Evolutionary conservation across 345 rosid genomes (phyloP).

Genomic region (Psidium guajava): DNA sequence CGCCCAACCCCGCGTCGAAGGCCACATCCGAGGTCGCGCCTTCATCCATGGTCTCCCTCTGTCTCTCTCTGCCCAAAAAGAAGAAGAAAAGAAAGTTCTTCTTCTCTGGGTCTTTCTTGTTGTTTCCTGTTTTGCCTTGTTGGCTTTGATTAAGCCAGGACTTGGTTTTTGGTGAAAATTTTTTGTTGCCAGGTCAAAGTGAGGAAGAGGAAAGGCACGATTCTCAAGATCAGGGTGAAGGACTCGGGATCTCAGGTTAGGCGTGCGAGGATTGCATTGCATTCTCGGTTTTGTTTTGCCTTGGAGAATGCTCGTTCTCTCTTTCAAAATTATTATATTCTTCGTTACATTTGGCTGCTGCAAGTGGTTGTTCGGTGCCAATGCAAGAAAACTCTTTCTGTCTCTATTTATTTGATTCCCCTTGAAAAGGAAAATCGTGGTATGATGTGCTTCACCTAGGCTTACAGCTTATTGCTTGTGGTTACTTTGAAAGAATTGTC

Average conservation of each 20-base stretch:
- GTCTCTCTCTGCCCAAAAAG: neutral
- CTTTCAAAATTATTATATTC: neutral
- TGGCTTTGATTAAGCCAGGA: neutral
- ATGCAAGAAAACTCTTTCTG: neutral
- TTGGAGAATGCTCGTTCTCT: neutral
- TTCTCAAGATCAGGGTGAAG: conserved; percentile 18
- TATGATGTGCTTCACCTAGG: neutral
- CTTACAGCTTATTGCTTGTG: neutral
- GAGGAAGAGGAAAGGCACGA: conserved; percentile 10
- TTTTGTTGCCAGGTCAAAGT: conserved; percentile 3
- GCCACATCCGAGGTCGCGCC: neutral
- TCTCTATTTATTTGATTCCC: neutral
- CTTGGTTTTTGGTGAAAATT: neutral
- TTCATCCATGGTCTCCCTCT: neutral
- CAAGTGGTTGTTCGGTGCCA: neutral
- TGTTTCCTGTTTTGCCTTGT: neutral
- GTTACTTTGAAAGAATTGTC: neutral
- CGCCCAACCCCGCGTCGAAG: neutral
- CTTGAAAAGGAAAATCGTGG: neutral
- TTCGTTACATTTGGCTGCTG: neutral
- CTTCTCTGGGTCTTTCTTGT: neutral
- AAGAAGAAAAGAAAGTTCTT: neutral
- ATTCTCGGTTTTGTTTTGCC: neutral
- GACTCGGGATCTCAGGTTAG: conserved; percentile 12
- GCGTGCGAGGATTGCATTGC: neutral